These are phyloP conservation scores for Phytophthora fragariae DNA, from an alignment of 352 stramenopile species.

Conservation along the genomic window DNA sequence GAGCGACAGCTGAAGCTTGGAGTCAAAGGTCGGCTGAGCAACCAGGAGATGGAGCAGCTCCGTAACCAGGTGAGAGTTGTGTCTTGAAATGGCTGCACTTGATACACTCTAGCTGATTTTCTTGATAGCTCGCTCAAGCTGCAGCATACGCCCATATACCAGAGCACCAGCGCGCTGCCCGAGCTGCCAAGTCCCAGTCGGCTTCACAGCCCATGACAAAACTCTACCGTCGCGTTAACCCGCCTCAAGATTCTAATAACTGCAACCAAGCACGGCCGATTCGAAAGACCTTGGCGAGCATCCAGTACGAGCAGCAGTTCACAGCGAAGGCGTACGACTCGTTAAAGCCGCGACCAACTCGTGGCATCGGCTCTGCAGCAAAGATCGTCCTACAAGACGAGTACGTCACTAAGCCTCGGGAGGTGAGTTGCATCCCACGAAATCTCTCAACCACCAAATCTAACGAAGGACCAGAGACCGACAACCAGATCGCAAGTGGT, in stretches of 20 bases:
- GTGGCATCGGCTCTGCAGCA: constrained; percentile 48
- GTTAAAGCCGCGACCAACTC: constrained; percentile 36
- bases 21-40: constrained; percentile 62
- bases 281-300: constrained; percentile 70
- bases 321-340: constrained; percentile 36
- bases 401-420: constrained; percentile 65
- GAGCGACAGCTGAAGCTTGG: constrained; percentile 37
- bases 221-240: constrained; percentile 53
- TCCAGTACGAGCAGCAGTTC: constrained; percentile 71
- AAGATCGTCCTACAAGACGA: constrained; percentile 78
- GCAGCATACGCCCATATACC: constrained; percentile 64
- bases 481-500: constrained; percentile 37
- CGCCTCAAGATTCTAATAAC: constrained; percentile 2
- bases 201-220: constrained; percentile 64
- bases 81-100: constrained; percentile 35
- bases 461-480: constrained; percentile 13
- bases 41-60: constrained; percentile 78
- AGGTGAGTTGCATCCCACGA: constrained; percentile 65
- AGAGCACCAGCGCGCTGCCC: constrained; percentile 22
- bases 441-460: constrained; percentile 30
- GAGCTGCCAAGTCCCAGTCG: constrained; percentile 19
- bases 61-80: constrained; percentile 32
- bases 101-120: background rate
- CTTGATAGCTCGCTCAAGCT: constrained; percentile 57
- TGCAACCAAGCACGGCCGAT: constrained; percentile 24